These are phyloP conservation scores for Podospora pseudocomata DNA, from an alignment of 495 filamentous ascomycete genomes.

Conservation along the genomic window DNA sequence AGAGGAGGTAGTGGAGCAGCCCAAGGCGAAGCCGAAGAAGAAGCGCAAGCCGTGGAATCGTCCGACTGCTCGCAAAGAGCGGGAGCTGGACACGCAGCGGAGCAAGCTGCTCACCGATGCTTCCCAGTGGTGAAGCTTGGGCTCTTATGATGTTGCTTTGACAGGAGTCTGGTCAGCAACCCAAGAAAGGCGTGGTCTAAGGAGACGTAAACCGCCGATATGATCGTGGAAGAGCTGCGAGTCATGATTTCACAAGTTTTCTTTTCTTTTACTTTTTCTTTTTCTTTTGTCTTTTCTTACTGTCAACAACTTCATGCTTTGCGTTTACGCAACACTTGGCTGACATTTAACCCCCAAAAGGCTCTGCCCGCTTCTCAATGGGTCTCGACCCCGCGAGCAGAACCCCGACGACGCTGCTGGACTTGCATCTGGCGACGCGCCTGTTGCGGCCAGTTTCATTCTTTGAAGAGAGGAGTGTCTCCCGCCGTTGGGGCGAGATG, in stretches of 20 bases:
- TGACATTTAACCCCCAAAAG: constrained; percentile 37
- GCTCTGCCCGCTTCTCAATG: constrained; percentile 88
- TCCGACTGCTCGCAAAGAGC: neutral
- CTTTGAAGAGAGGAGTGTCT: neutral
- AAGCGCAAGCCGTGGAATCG: neutral
- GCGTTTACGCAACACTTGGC: constrained; percentile 22
- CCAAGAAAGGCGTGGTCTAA: neutral
- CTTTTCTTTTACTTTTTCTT: neutral
- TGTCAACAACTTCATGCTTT: neutral
- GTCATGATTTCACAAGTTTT: neutral
- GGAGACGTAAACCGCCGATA: neutral
- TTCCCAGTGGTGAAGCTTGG: neutral
- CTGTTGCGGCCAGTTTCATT: constrained; percentile 36
- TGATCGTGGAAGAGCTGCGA: neutral
- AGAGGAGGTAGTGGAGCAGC: neutral
- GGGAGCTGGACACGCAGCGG: neutral
- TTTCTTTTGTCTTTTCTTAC: neutral
- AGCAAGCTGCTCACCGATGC: neutral
- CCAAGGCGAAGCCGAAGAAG: neutral
- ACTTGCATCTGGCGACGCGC: constrained; percentile 51
- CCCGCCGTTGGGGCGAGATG: no score
- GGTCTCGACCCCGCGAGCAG: constrained; percentile 71
- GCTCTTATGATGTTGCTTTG: neutral
- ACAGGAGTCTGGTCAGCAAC: neutral
- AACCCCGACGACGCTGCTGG: constrained; percentile 45